A percentile compares a stretch with the other conserved stretches of the same genome.
Evolutionary conservation across 768 basidiomycete species (phyloP).

Genomic region (Kondoa malvinella): DNA sequence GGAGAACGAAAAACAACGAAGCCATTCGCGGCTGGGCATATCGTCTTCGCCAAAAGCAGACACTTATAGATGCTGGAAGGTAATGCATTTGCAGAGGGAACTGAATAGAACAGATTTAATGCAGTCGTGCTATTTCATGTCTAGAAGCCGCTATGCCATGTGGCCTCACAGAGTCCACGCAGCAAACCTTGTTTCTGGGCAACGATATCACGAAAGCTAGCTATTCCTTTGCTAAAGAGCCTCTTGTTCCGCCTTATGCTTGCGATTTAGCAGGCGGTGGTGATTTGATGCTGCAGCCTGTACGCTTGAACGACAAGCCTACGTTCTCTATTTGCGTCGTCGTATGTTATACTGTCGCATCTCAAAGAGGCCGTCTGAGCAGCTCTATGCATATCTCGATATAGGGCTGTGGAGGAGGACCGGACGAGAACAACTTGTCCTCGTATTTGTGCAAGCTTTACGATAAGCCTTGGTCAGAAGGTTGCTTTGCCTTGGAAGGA

Average conservation of each 20-base stretch:
- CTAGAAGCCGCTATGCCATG: too few species aligned
- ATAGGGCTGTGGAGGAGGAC: background rate
- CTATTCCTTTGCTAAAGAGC: background rate
- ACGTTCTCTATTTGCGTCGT: background rate
- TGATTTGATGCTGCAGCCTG: background rate
- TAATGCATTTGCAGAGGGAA: too few species aligned
- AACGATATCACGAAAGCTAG: too few species aligned
- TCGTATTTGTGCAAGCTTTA: background rate
- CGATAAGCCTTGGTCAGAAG: background rate
- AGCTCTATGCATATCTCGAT: background rate
- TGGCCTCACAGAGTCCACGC: too few species aligned
- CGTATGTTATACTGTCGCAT: background rate
- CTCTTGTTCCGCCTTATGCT: background rate
- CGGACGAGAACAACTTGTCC: background rate
- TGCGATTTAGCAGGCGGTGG: background rate
- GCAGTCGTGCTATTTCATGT: too few species aligned
- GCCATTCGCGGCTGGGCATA: too few species aligned
- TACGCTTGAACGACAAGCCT: background rate
- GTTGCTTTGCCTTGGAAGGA: background rate
- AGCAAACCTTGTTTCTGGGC: too few species aligned
- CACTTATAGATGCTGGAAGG: too few species aligned
- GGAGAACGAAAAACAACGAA: too few species aligned
- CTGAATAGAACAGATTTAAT: too few species aligned
- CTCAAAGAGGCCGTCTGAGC: background rate
- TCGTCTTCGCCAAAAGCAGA: too few species aligned